These are phyloP conservation scores for Lecanicillium sp. DNA, from an alignment of 2,329 filamentous ascomycete genomes.

Conservation along the genomic window DNA sequence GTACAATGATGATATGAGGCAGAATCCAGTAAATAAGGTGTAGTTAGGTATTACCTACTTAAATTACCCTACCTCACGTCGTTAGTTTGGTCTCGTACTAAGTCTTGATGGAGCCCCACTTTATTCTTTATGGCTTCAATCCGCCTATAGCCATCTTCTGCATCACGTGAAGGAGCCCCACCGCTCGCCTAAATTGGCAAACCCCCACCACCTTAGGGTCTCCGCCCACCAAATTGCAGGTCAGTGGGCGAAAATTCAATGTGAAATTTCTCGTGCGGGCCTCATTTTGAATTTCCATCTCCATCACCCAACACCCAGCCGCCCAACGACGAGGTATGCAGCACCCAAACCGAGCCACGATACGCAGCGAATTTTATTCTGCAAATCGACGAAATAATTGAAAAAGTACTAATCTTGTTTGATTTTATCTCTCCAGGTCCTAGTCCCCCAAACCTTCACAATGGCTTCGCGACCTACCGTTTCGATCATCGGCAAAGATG, in stretches of 20 bases:
- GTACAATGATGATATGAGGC: too few relatives aligned
- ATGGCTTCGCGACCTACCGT: constrained; percentile 98
- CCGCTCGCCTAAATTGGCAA: constrained; percentile 20
- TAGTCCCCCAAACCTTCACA: constrained; percentile 36
- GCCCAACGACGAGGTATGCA: constrained; percentile 31
- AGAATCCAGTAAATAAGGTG: too few relatives aligned
- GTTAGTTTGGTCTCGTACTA: too few relatives aligned
- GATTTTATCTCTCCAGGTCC: constrained; percentile 19
- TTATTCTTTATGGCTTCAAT: constrained; percentile 1
- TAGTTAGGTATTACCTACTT: too few relatives aligned
- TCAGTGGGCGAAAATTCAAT: constrained; percentile 21
- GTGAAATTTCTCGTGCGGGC: constrained; percentile 29
- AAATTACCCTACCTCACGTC: too few relatives aligned
- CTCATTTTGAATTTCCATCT: constrained; percentile 20
- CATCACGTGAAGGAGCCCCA: constrained; percentile 12
- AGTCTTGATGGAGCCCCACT: background rate
- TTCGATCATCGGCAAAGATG: constrained; percentile 94
- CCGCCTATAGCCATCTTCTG: too few relatives aligned
- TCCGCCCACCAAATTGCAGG: constrained; percentile 28
- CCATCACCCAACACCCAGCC: constrained; percentile 30
- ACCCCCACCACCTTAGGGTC: constrained; percentile 27
- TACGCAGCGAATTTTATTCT: background rate
- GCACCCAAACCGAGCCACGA: background rate
- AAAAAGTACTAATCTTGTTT: background rate
- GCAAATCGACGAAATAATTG: background rate